Evolutionary conservation across 805 yeast genomes (phyloP).

Genomic region (Monosporozyma unispora): DNA sequence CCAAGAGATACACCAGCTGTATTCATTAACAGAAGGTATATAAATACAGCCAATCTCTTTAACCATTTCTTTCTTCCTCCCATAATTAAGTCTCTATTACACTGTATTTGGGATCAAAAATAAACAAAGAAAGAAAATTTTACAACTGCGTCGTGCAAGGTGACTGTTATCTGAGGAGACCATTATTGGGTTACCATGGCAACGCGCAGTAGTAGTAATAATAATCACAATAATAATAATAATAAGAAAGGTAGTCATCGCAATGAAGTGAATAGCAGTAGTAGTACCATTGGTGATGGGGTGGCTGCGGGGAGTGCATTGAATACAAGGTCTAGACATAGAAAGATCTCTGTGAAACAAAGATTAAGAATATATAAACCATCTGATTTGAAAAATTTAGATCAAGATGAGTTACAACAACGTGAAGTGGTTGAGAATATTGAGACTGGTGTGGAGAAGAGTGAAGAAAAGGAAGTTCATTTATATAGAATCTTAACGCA

Average conservation of each 20-base stretch:
- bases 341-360: slow-evolving; percentile 90
- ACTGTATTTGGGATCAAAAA: not conserved
- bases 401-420: slow-evolving; percentile 46
- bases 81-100: no score
- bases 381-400: slow-evolving; percentile 71
- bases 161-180: not conserved
- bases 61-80: not conserved
- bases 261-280: slow-evolving; percentile 1
- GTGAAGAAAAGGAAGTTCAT: slow-evolving; percentile 95
- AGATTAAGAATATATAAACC: slow-evolving; percentile 69
- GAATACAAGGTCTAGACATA: slow-evolving; percentile 79
- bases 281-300: not conserved
- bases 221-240: not conserved
- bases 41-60: not conserved
- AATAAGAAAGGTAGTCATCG: not conserved
- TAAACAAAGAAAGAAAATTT: not conserved
- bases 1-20: not conserved
- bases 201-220: not conserved
- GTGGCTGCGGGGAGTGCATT: slow-evolving; percentile 28
- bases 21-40: not conserved
- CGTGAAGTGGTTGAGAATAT: slow-evolving; percentile 72
- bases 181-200: not conserved
- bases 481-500: slow-evolving; percentile 67
- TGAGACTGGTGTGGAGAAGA: slow-evolving; percentile 97
- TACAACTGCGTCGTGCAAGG: not conserved